Conservation (phyloP, 208 protist species). For the Acanthamoeba healyi region DNA sequence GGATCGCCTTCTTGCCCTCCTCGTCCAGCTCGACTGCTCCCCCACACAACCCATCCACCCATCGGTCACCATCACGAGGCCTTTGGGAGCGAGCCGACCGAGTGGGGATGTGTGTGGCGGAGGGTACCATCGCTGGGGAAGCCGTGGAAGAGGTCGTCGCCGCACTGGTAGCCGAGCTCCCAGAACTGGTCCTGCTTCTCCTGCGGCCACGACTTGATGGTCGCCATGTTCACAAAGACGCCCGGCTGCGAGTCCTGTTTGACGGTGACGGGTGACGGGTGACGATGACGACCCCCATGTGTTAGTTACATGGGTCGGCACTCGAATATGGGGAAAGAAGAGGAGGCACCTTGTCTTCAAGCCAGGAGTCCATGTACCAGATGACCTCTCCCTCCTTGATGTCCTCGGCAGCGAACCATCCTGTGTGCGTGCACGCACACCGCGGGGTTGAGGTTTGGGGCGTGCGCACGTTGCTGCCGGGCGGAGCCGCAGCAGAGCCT, state of each 20-base stretch:
- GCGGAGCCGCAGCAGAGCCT: too few relatives aligned
- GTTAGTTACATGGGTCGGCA: too few relatives aligned
- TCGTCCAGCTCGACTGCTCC: background rate
- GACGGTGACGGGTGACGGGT: background rate
- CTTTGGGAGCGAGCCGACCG: background rate
- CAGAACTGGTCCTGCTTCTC: slow-evolving; percentile 34
- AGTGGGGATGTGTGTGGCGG: background rate
- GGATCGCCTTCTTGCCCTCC: slow-evolving; percentile 20
- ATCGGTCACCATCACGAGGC: background rate
- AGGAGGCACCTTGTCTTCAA: background rate
- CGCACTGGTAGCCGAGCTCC: slow-evolving; percentile 35
- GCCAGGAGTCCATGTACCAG: slow-evolving; percentile 6
- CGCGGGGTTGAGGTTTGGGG: background rate
- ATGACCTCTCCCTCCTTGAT: slow-evolving; percentile 31
- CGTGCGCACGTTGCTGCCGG: background rate
- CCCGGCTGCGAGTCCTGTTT: background rate
- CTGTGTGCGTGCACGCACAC: background rate
- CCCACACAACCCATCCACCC: background rate
- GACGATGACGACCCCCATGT: background rate
- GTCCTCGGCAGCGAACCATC: background rate
- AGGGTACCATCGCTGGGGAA: background rate
- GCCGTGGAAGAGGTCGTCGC: background rate
- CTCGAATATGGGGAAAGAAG: too few relatives aligned
- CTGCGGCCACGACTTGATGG: slow-evolving; percentile 27
- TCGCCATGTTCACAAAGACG: background rate